Percentiles rank a stretch among this genome's conserved stretches.
Conservation (phyloP, 345 rosid genomes). For the Aquilaria malaccensis region DNA sequence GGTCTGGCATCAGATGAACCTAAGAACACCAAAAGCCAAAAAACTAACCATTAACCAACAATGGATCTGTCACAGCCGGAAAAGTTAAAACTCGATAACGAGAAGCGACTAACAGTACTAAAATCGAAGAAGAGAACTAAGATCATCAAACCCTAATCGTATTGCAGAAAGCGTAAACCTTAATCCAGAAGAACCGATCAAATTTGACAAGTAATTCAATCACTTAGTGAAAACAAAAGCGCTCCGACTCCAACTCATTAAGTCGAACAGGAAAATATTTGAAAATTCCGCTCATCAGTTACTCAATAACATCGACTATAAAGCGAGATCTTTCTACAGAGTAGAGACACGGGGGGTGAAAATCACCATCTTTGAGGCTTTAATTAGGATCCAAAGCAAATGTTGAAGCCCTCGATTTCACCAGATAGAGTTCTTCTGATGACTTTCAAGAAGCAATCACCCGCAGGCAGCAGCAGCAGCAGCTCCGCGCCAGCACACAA, state of each 20-base stretch:
- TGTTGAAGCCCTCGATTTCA: too few relatives aligned
- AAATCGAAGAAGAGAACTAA: background rate
- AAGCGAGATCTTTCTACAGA: background rate
- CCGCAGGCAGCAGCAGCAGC: too few relatives aligned
- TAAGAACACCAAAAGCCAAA: constrained; percentile 9
- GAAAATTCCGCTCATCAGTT: too few relatives aligned
- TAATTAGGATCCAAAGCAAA: background rate
- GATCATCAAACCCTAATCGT: background rate
- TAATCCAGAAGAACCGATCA: background rate
- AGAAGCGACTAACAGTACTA: too few relatives aligned
- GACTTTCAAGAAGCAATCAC: too few relatives aligned
- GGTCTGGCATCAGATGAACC: constrained; percentile 81
- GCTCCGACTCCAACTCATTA: background rate
- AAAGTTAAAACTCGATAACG: background rate
- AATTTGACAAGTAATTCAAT: background rate
- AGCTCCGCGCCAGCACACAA: too few relatives aligned
- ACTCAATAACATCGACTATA: too few relatives aligned
- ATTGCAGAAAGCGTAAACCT: background rate
- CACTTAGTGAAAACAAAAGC: background rate
- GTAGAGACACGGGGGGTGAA: background rate
- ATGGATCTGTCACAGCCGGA: background rate
- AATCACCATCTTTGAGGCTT: constrained; percentile 17
- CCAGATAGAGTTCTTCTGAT: too few relatives aligned
- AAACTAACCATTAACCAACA: too few relatives aligned
- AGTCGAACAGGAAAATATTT: background rate